phyloP scores from a whole-genome alignment of 805 yeast species.

The Yarrowia sp. region DNA sequence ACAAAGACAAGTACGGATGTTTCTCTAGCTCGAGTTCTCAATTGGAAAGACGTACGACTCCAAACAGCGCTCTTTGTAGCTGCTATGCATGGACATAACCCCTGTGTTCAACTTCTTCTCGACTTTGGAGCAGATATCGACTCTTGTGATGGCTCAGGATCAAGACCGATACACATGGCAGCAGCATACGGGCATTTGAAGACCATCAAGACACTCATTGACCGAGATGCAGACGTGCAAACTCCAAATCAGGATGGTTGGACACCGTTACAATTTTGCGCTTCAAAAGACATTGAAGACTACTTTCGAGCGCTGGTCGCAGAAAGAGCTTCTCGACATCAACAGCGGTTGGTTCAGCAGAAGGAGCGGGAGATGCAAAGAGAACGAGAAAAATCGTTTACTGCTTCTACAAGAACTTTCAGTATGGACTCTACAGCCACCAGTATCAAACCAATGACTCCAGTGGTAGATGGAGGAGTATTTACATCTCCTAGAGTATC shows the following conservation, averaged over 20 bases:
- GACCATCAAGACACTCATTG: conserved; percentile 54
- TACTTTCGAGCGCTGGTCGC: conserved; percentile 28
- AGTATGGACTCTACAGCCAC: background rate
- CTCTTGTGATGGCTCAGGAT: conserved; percentile 67
- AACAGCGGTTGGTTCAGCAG: conserved; percentile 1
- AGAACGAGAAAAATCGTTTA: background rate
- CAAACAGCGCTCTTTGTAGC: conserved; percentile 61
- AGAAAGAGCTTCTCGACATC: conserved; percentile 18
- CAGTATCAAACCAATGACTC: conserved; percentile 11
- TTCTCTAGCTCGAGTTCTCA: conserved; percentile 38
- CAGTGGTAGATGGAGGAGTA: background rate
- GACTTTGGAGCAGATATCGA: conserved; percentile 78
- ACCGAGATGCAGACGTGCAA: conserved; percentile 49
- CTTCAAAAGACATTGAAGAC: conserved; percentile 51
- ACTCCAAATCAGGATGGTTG: conserved; percentile 59
- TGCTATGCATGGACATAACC: conserved; percentile 56
- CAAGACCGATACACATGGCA: conserved; percentile 83
- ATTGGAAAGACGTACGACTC: conserved; percentile 53
- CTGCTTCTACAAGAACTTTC: background rate
- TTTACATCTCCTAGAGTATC: background rate
- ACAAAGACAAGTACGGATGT: background rate
- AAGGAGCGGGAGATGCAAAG: background rate
- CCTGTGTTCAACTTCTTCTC: conserved; percentile 61
- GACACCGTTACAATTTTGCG: conserved; percentile 60
- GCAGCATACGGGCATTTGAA: conserved; percentile 63